Percentiles rank a stretch among this genome's conserved stretches.
phyloP scores from a whole-genome alignment of 768 basidiomycete species.

The Lenzites betulinus region DNA sequence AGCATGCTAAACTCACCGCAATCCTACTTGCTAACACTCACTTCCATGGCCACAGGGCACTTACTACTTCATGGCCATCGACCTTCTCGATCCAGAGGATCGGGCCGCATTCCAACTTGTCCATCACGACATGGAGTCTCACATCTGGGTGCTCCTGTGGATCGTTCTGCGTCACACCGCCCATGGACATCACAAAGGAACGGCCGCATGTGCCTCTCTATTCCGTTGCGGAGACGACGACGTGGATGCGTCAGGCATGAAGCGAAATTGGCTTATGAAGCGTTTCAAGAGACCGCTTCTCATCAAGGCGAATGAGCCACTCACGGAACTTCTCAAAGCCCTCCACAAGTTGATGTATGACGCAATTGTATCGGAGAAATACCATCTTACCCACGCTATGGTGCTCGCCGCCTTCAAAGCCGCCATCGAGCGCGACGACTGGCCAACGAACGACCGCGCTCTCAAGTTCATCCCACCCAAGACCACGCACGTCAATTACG shows the following conservation, averaged over 20 bases:
- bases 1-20: neutral
- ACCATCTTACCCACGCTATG: neutral
- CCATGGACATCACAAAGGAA: neutral
- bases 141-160: slow-evolving; percentile 19
- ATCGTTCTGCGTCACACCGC: slow-evolving; percentile 5
- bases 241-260: neutral
- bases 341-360: neutral
- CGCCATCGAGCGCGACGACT: slow-evolving; percentile 1
- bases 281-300: neutral
- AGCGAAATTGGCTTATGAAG: neutral
- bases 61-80: slow-evolving; percentile 4
- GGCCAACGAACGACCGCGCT: slow-evolving; percentile 7
- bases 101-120: neutral
- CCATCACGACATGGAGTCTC: slow-evolving; percentile 18
- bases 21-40: too few relatives aligned
- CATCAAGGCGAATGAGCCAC: neutral
- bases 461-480: neutral
- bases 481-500: neutral
- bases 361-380: neutral
- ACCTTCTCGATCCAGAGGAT: neutral
- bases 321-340: neutral
- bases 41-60: neutral
- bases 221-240: neutral
- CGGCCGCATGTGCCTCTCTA: neutral
- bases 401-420: slow-evolving; percentile 7